Percentiles rank a stretch among this genome's conserved stretches.
Conservation (phyloP, 805 yeast genomes). For the Isabelozyma heimii region DNA sequence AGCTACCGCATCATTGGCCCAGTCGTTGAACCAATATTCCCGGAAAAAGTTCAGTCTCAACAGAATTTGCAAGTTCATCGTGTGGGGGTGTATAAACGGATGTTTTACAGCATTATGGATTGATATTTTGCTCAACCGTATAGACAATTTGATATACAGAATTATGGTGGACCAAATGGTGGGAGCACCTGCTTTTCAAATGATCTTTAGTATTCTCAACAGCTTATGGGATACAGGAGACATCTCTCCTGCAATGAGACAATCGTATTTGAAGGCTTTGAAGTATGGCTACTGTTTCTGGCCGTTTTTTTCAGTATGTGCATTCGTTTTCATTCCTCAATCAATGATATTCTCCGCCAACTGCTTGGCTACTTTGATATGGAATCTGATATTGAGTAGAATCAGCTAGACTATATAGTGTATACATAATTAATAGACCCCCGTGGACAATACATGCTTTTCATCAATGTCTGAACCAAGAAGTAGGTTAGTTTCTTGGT, state of each 20-base stretch:
- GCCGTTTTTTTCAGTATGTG: conserved; percentile 54
- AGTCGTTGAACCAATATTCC: conserved; percentile 34
- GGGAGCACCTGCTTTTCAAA: conserved; percentile 56
- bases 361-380: conserved; percentile 53
- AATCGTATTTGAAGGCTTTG: conserved; percentile 45
- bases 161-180: conserved; percentile 52
- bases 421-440: background rate
- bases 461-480: background rate
- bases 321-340: conserved; percentile 48
- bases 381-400: conserved; percentile 52
- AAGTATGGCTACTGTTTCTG: conserved; percentile 54
- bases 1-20: conserved; percentile 41
- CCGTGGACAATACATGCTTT: background rate
- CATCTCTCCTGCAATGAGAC: conserved; percentile 27
- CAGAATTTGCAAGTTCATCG: conserved; percentile 43
- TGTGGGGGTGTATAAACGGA: conserved; percentile 65
- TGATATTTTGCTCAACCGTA: conserved; percentile 36
- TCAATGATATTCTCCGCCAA: conserved; percentile 56
- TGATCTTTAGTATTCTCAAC: conserved; percentile 45
- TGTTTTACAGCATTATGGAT: conserved; percentile 55
- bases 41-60: conserved; percentile 29
- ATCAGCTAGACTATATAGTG: conserved; percentile 7
- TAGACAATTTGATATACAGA: conserved; percentile 35
- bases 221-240: conserved; percentile 56
- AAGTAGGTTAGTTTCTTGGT: conserved; percentile 8